A percentile compares a stretch with the other conserved stretches of the same genome.
Conservation (phyloP, 768 basidiomycete species). For the Trichaptum fuscoviolaceum region DNA sequence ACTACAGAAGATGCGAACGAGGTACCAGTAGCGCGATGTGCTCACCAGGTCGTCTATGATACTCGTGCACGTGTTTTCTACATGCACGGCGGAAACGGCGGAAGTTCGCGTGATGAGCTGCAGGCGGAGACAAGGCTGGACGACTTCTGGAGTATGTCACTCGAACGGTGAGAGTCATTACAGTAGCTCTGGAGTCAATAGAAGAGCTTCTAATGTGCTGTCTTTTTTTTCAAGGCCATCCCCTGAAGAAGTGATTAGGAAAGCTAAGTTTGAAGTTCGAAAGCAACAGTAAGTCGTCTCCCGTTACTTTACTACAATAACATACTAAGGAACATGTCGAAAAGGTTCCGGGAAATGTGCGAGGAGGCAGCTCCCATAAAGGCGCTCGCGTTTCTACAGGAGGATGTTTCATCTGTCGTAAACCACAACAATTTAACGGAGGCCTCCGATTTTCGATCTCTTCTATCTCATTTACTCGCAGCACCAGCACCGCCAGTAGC, state of each 20-base stretch:
- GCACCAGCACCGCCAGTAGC: constrained; percentile 19
- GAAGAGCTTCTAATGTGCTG: not conserved
- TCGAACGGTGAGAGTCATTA: constrained; percentile 49
- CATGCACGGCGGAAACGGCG: constrained; percentile 76
- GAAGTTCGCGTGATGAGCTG: constrained; percentile 23
- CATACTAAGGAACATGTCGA: constrained; percentile 2
- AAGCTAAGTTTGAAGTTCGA: constrained; percentile 58
- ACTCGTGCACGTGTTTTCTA: constrained; percentile 48
- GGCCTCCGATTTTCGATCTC: constrained; percentile 53
- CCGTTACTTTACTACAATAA: constrained; percentile 1
- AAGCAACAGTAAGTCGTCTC: constrained; percentile 59
- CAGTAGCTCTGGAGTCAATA: not conserved
- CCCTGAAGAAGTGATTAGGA: constrained; percentile 57
- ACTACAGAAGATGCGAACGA: constrained; percentile 18
- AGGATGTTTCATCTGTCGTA: constrained; percentile 63
- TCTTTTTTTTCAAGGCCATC: constrained; percentile 41
- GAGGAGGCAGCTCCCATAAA: constrained; percentile 54
- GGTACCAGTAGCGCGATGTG: constrained; percentile 61
- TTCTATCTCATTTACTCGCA: constrained; percentile 59
- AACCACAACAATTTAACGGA: constrained; percentile 63
- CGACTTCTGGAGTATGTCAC: constrained; percentile 74
- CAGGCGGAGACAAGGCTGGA: constrained; percentile 49
- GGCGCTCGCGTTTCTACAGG: constrained; percentile 68
- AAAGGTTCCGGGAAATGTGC: constrained; percentile 81
- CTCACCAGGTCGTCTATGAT: constrained; percentile 77